Percentiles rank a stretch among this genome's conserved stretches.
Conservation (phyloP, 345 rosid species). For the Aquilaria yunnanensis region DNA sequence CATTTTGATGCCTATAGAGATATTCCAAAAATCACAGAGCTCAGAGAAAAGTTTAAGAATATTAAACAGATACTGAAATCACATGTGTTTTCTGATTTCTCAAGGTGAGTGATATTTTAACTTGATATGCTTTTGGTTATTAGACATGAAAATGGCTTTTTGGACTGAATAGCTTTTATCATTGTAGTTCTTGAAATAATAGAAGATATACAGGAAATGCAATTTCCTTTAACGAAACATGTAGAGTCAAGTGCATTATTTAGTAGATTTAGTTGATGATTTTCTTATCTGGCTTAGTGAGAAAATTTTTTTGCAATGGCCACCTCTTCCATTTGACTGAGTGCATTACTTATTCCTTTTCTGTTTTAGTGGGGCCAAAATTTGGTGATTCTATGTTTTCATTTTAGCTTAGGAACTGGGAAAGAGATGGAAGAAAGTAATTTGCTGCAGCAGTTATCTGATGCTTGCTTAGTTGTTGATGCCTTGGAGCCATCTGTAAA, state of each 20-base stretch:
- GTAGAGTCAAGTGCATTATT: too few species aligned
- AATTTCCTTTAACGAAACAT: too few species aligned
- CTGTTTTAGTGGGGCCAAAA: background rate
- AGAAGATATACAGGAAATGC: too few species aligned
- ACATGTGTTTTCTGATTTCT: slow-evolving; percentile 90
- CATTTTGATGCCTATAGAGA: slow-evolving; percentile 99
- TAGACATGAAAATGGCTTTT: background rate
- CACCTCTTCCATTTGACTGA: too few species aligned
- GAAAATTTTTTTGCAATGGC: too few species aligned
- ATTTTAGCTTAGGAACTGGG: slow-evolving; percentile 95
- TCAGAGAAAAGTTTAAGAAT: slow-evolving; percentile 89
- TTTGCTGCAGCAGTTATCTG: slow-evolving; percentile 83
- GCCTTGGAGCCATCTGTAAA: slow-evolving; percentile 98
- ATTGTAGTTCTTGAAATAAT: too few species aligned
- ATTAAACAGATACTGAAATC: slow-evolving; percentile 96
- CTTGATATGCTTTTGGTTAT: background rate
- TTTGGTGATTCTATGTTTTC: slow-evolving; percentile 8
- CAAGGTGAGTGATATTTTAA: slow-evolving; percentile 50
- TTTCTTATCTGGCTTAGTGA: background rate
- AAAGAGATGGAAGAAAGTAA: slow-evolving; percentile 89
- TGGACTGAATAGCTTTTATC: too few species aligned
- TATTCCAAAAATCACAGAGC: slow-evolving; percentile 94
- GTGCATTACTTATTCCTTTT: background rate
- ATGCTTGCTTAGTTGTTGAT: slow-evolving; percentile 96
- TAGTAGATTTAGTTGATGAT: too few species aligned